These are phyloP conservation scores for Myochromella boudieri DNA, from an alignment of 768 basidiomycete species.

Conservation along the genomic window DNA sequence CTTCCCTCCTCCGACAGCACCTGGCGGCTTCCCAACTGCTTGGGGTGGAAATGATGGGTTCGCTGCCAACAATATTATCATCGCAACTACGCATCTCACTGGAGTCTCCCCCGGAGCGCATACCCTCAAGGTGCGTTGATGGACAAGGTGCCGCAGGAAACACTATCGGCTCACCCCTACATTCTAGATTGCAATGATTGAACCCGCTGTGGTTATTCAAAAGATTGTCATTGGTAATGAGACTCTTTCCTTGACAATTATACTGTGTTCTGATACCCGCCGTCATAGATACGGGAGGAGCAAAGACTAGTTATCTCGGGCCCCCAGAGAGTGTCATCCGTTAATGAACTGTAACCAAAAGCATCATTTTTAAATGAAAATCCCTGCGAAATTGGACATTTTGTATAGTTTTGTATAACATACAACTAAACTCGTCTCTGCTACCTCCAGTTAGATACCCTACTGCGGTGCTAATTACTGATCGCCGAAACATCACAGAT, in stretches of 20 bases:
- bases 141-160: background rate
- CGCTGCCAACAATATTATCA: constrained; percentile 52
- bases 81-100: constrained; percentile 36
- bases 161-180: background rate
- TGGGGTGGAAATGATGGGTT: constrained; percentile 55
- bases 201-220: constrained; percentile 61
- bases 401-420: no score
- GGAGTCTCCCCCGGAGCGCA: constrained; percentile 52
- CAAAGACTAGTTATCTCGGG: constrained; percentile 57
- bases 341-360: constrained; percentile 1
- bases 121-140: constrained; percentile 47
- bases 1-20: constrained; percentile 42
- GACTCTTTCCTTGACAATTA: background rate
- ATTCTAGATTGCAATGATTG: constrained; percentile 48
- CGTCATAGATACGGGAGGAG: constrained; percentile 51
- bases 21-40: constrained; percentile 44
- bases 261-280: constrained; percentile 6
- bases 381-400: no score
- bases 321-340: constrained; percentile 52
- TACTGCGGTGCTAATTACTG: no score
- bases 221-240: constrained; percentile 59
- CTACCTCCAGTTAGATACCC: no score
- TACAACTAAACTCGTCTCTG: no score
- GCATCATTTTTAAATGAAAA: background rate
- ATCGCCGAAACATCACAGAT: no score